Base-by-base conservation (phyloP, 805 yeast genomes). In the Wickerhamomyces silvicola region DNA sequence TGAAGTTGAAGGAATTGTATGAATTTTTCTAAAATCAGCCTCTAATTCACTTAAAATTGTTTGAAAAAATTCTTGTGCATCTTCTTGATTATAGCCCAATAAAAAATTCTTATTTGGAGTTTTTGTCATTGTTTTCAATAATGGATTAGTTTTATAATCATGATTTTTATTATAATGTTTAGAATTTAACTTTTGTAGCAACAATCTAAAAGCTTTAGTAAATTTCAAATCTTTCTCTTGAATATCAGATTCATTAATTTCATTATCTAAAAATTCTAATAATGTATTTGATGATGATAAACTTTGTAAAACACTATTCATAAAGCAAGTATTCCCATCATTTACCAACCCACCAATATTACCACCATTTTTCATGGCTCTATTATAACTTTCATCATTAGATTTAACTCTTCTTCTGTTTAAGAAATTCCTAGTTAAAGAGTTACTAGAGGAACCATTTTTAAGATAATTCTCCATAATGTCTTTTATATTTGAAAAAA, bases 51-150 rank as follows among this genome's bases (percentile, higher is more conserved):
- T 66, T 68, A 83, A 64, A 3, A 82, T 70, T 31, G 79, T 68
- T 54, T 88, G 97, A 62, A 88, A 88, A 50, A 88, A 88, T 55
- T 88, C 97, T 57, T 88, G 96, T 0, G 97, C 97, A 60, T 88
- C 97, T 56, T 88, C 96, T 59, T 88, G 97, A 50, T 84, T 86
- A 52, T 85, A 85, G 2, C 96, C 92, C 34, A 76, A 58, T 45
- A 87, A 76, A 38, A 86, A 71, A 51, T 79, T 80, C 49, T 77
- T 81, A 44, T 78, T 79, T 10, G 92, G 88, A 0, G 85, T 82
- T 48, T 81, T 80, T 5, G 81, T 71, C 85, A 83, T 80, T 5
- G 73, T 70, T 48, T 72, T 77, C 32, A 82, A 54, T 27, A 83
- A 56, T 11, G 66, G 65, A 35, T 65, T 70, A 0, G 92, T 78